phyloP scores from a whole-genome alignment of 2,329 filamentous ascomycete species.

The Phyllosticta paracitricarpa region DNA sequence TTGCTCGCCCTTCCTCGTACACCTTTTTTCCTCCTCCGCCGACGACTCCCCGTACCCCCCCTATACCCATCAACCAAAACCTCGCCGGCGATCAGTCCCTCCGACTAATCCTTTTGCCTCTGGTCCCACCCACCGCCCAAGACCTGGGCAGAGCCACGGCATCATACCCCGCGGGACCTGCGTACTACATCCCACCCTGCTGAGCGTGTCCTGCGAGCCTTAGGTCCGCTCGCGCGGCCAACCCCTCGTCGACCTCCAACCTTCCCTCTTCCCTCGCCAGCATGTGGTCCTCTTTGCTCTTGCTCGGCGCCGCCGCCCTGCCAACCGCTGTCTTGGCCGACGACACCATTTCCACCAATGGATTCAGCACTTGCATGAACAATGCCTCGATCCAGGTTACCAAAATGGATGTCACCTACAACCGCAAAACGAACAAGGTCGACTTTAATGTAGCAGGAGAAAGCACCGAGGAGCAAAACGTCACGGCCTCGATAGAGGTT shows the following conservation, averaged over 20 bases:
- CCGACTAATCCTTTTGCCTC: constrained; percentile 1
- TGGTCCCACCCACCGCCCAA: background rate
- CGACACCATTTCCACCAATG: constrained; percentile 68
- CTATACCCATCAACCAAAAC: constrained; percentile 14
- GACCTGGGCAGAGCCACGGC: background rate
- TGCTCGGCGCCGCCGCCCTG: constrained; percentile 22
- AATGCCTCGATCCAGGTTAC: constrained; percentile 57
- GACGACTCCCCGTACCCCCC: constrained; percentile 7
- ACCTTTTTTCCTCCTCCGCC: constrained; percentile 5
- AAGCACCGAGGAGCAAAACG: constrained; percentile 65
- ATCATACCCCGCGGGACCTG: background rate
- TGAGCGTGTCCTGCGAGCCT: constrained; percentile 2
- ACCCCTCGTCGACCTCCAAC: constrained; percentile 1
- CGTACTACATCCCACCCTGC: background rate
- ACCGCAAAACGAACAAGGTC: constrained; percentile 62
- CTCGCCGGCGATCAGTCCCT: background rate
- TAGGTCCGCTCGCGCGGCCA: constrained; percentile 6
- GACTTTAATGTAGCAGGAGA: constrained; percentile 74
- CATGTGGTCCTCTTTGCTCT: constrained; percentile 29
- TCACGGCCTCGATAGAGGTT: constrained; percentile 65
- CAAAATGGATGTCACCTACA: constrained; percentile 67
- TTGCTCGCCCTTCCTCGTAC: constrained; percentile 3
- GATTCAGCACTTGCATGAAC: constrained; percentile 64
- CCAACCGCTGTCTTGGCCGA: constrained; percentile 47
- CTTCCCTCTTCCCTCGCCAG: constrained; percentile 13